phyloP scores from a whole-genome alignment of 2,329 filamentous ascomycete species.

The Xylariaceae sp. region DNA sequence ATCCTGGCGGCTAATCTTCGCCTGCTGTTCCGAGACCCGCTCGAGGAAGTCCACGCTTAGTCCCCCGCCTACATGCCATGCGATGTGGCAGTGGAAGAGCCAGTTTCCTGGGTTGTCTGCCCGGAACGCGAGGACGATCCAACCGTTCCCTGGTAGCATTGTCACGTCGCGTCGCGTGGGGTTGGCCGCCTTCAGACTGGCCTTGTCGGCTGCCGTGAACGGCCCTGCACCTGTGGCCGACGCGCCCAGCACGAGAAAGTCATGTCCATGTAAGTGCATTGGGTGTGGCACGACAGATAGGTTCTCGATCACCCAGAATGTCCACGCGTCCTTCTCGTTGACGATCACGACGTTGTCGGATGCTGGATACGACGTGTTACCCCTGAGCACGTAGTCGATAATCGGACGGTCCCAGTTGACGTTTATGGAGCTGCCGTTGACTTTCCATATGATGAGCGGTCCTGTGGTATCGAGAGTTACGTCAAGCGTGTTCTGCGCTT shows the following conservation, averaged over 20 bases:
- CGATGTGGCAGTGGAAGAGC: conserved; percentile 47
- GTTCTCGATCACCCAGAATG: conserved; percentile 33
- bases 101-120: conserved; percentile 49
- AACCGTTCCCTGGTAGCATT: conserved; percentile 41
- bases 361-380: conserved; percentile 27
- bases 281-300: conserved; percentile 25
- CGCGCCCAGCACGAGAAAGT: conserved; percentile 33
- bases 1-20: conserved; percentile 16
- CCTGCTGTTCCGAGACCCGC: conserved; percentile 24
- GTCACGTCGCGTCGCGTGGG: conserved; percentile 46
- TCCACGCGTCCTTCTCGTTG: conserved; percentile 24
- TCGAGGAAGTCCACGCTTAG: conserved; percentile 51
- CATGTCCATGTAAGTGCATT: conserved; percentile 35
- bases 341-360: conserved; percentile 25
- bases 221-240: conserved; percentile 15
- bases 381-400: conserved; percentile 31
- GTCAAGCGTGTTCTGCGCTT: conserved; percentile 16
- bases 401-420: conserved; percentile 35
- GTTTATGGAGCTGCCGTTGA: conserved; percentile 25
- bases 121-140: conserved; percentile 45
- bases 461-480: conserved; percentile 5
- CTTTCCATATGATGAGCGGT: conserved; percentile 20
- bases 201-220: conserved; percentile 27
- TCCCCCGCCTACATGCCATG: conserved; percentile 47
- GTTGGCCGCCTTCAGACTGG: conserved; percentile 36